A percentile compares a stretch with the other conserved stretches of the same genome.
These are phyloP conservation scores for Monosporascus sp. DNA, from an alignment of 2,329 filamentous ascomycete genomes.

Conservation along the genomic window DNA sequence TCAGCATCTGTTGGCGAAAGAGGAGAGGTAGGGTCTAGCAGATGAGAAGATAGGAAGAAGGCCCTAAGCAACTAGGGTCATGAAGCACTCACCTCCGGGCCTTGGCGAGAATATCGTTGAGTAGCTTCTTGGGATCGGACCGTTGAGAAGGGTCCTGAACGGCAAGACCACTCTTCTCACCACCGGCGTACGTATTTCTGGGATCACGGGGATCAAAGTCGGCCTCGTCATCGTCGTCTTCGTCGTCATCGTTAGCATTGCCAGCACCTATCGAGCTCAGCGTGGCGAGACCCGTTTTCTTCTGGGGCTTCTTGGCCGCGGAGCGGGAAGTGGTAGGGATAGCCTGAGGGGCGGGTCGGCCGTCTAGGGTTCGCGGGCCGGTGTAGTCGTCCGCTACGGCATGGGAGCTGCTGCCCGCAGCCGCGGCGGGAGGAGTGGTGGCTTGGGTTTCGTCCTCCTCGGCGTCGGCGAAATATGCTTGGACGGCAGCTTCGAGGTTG, in stretches of 20 bases:
- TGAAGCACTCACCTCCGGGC: slow-evolving; percentile 48
- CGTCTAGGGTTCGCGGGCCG: slow-evolving; percentile 58
- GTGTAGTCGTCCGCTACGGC: slow-evolving; percentile 40
- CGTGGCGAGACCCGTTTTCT: slow-evolving; percentile 57
- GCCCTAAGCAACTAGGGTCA: no score
- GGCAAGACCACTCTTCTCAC: slow-evolving; percentile 73
- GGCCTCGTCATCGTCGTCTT: slow-evolving; percentile 51
- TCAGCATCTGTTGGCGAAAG: not conserved
- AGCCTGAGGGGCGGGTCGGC: slow-evolving; percentile 48
- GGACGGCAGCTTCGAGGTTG: slow-evolving; percentile 58
- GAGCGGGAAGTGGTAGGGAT: slow-evolving; percentile 29
- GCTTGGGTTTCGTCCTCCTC: slow-evolving; percentile 43
- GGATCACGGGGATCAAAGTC: slow-evolving; percentile 53
- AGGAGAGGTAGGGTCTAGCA: not conserved
- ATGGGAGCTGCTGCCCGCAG: slow-evolving; percentile 21
- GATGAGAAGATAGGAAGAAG: not conserved
- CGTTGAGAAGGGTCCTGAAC: slow-evolving; percentile 56
- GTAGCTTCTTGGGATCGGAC: slow-evolving; percentile 47
- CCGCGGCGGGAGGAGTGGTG: slow-evolving; percentile 37
- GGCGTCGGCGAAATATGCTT: slow-evolving; percentile 55
- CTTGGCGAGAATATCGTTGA: slow-evolving; percentile 60
- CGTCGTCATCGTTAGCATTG: slow-evolving; percentile 48
- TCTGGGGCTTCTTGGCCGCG: slow-evolving; percentile 37
- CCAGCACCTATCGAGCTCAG: slow-evolving; percentile 47
- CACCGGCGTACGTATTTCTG: slow-evolving; percentile 73